Base-by-base conservation (phyloP, 1,139 yeast genomes). In the Blastobotrys ciferrii region DNA sequence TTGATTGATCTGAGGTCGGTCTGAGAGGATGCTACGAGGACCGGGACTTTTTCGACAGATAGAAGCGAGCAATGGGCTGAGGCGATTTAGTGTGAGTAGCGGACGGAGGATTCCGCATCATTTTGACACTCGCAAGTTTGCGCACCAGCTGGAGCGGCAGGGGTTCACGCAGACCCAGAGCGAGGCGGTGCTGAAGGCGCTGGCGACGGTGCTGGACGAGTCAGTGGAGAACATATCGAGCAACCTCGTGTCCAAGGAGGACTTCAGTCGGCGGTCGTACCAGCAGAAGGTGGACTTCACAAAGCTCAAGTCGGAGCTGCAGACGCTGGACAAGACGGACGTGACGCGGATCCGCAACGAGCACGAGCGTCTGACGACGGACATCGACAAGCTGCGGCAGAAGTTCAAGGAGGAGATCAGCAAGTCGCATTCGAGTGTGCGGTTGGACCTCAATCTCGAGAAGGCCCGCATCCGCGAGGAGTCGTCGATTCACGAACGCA, bases 281-380 rank as follows among this genome's bases (percentile, higher is more conserved):
- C 96, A 91, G 63, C 98, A 92, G 61, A 87, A 92, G 61, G 98
- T 92, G 30, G 97, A 91, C 66, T 92, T 92, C 74, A 95, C 96
- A 41, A 91, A 91, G 64, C 76, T 91, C 53, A 85, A 89, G 64
- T 95, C 95, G 32, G 98, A 91, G 66, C 74, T 91, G 47, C 91
- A 87, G 62, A 83, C 91, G 42, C 80, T 87, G 70, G 98, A 92
- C 69, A 82, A 84, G 64, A 78, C 89, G 12, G 98, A 92, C 60
- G 85, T 87, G 60, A 84, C 87, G 48, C 78, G 81, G 45, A 76
- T 92, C 52, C 84, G 84, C 60, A 87, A 86, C 59, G 98, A 92
- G 63, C 94, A 88, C 62, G 98, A 92, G 59, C 77, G 89, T 46
- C 73, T 92, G 36, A 76, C 86, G 47, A 84, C 89, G 31, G 96